Evolutionary conservation across 2,329 filamentous ascomycete genomes (phyloP), one percentile per base, ranked within the genome.

Genomic region (Aspergillus candidus): DNA sequence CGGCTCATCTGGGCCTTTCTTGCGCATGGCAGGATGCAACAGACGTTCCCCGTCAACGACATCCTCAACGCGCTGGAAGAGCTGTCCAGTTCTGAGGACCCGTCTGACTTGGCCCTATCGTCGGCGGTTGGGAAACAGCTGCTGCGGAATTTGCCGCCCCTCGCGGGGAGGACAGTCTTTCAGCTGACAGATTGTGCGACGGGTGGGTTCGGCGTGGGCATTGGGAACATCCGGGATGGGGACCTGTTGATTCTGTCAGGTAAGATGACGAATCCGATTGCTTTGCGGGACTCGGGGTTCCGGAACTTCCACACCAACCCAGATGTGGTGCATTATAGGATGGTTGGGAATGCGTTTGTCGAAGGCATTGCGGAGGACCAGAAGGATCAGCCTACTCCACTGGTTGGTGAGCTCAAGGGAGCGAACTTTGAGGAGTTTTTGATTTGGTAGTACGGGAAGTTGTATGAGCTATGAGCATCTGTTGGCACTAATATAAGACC

Each of bases 301-400:
- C 17, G 17, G 17, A 5, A 18, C 17, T 3, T 18, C 41, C 12
- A 27, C n/a, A 29, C 6, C 2, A n/a, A 36, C 31, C 13, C 32
- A 12, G 15, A 33, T 8, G n/a, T 12, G 36, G 42, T 35, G 14
- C 32, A 35, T 29, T 36, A 40, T 35, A 18, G 32, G 14, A 44
- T 44, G 37, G 27, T 44, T 14, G 42, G 42, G 15, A 44, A 39
- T 29, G 37, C 32, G 13, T 44, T 40, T 39, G 31, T 44, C n/a
- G 43, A 36, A 14, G 43, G 43, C 22, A 40, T 18, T 18, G 17
- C 17, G 17, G 17, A 36, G 33, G 40, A 37, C n/a, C 40, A 42
- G 40, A 42, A 36, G 22, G 40, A 42, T 12, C 32, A 36, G 15
- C 40, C 40, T 29, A 36, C 40, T 27, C 33, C 40, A 12, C 14